A percentile compares a stretch with the other conserved stretches of the same genome.
These are phyloP conservation scores for Hura crepitans DNA, from an alignment of 441 rosid genomes.

Conservation along the genomic window DNA sequence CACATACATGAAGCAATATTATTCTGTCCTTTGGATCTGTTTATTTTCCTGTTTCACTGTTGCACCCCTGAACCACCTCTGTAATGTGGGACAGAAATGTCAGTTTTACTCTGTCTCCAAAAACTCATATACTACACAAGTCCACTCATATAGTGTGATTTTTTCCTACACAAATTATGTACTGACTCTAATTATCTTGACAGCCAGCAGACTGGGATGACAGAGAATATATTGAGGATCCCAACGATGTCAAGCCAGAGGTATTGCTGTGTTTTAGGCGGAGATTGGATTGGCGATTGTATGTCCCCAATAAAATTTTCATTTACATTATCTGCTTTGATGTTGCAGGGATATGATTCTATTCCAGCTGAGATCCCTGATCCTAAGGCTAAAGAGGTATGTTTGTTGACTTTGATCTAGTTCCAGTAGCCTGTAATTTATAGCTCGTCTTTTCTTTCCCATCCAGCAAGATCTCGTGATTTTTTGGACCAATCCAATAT, in stretches of 20 bases:
- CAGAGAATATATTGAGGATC: conserved; percentile 79
- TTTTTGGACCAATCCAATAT: not conserved
- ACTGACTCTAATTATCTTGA: conserved; percentile 3
- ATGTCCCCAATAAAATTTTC: conserved; percentile 14
- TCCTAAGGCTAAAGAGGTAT: conserved; percentile 67
- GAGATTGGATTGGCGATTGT: not conserved
- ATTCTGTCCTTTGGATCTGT: not conserved
- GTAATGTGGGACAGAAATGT: not conserved
- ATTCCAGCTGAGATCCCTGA: conserved; percentile 63
- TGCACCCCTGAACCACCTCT: not conserved
- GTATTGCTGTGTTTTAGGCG: conserved; percentile 29
- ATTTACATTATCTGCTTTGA: conserved; percentile 22
- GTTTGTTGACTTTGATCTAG: conserved; percentile 8
- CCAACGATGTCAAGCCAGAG: conserved; percentile 65
- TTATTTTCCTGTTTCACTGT: not conserved
- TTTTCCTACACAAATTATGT: not conserved
- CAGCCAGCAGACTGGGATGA: conserved; percentile 94
- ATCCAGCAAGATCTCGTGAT: not conserved
- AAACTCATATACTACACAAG: not conserved
- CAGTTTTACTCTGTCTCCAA: not conserved
- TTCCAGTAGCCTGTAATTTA: not conserved
- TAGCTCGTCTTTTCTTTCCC: not conserved
- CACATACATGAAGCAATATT: not conserved
- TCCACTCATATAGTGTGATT: not conserved
- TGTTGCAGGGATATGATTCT: conserved; percentile 62